Conservation (phyloP, 805 yeast genomes). For the Helenozyma rhizophorensis region DNA sequence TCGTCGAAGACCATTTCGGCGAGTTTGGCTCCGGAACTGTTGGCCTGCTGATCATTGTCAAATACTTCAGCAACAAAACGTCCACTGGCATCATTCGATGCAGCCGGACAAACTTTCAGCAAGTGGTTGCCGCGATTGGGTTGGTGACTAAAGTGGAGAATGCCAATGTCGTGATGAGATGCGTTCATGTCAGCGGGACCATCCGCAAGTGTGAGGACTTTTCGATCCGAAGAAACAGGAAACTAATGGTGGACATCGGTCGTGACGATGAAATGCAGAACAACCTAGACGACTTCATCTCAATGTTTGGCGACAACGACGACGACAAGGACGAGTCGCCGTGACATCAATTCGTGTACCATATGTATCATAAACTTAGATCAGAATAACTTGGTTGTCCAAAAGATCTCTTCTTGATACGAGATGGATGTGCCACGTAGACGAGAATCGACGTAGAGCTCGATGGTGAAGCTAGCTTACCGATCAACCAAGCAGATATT, state of each 20-base stretch:
- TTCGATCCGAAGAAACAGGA: slow-evolving; percentile 48
- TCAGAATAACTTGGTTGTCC: neutral
- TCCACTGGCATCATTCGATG: slow-evolving; percentile 83
- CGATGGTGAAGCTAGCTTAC: no score
- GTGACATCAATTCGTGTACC: neutral
- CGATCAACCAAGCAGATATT: no score
- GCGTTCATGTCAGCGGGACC: slow-evolving; percentile 77
- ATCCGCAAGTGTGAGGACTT: slow-evolving; percentile 76
- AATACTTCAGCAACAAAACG: slow-evolving; percentile 77
- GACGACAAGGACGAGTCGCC: slow-evolving; percentile 3
- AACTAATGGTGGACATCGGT: slow-evolving; percentile 24
- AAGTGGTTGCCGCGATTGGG: slow-evolving; percentile 64
- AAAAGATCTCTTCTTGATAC: no score
- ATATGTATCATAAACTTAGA: neutral
- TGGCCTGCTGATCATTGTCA: slow-evolving; percentile 56
- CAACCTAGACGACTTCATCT: slow-evolving; percentile 9
- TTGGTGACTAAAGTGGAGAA: slow-evolving; percentile 50
- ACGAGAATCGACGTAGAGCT: no score
- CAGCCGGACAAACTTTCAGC: slow-evolving; percentile 56
- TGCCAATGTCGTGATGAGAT: slow-evolving; percentile 49
- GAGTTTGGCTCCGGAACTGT: slow-evolving; percentile 70
- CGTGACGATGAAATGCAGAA: slow-evolving; percentile 7
- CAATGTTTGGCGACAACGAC: slow-evolving; percentile 8
- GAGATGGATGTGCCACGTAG: no score
- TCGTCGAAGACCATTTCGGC: slow-evolving; percentile 66